phyloP scores from a whole-genome alignment of 768 basidiomycete genomes.

The Xerocomellus amylosporus region DNA sequence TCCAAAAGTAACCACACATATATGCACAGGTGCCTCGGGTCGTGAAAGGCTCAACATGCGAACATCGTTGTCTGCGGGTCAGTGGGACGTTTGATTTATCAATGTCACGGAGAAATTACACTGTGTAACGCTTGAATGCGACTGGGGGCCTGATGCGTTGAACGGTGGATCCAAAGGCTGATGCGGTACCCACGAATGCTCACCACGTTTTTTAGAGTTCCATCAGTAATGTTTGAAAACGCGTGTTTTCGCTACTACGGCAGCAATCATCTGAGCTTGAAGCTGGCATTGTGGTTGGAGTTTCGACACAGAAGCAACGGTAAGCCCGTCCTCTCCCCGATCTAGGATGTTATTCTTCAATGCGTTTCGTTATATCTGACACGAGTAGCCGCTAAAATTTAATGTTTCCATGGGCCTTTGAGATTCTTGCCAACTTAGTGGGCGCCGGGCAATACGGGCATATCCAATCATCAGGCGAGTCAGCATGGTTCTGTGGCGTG shows the following conservation, averaged over 20 bases:
- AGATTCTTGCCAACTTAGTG: not conserved
- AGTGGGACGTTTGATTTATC: not conserved
- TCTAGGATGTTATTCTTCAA: not conserved
- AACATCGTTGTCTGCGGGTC: not conserved
- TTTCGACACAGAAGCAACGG: not conserved
- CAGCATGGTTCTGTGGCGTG: slow-evolving; percentile 22
- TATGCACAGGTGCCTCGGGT: not conserved
- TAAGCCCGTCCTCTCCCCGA: not conserved
- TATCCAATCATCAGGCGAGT: slow-evolving; percentile 9
- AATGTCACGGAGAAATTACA: not conserved
- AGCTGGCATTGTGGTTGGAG: slow-evolving; percentile 4
- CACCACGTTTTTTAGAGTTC: slow-evolving; percentile 10
- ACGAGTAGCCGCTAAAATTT: not conserved
- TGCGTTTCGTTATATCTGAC: slow-evolving; percentile 2
- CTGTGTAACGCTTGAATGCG: not conserved
- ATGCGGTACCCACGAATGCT: not conserved
- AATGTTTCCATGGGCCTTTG: not conserved
- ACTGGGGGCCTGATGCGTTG: not conserved
- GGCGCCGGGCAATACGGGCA: not conserved
- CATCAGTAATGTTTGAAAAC: not conserved
- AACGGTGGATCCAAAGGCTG: not conserved
- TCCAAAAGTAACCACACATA: too few species aligned
- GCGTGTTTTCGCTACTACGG: not conserved
- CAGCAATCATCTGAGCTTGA: not conserved
- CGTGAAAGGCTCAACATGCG: not conserved